Base-by-base conservation (phyloP, 257 asterid species). In the Oldenlandia corymbosa region DNA sequence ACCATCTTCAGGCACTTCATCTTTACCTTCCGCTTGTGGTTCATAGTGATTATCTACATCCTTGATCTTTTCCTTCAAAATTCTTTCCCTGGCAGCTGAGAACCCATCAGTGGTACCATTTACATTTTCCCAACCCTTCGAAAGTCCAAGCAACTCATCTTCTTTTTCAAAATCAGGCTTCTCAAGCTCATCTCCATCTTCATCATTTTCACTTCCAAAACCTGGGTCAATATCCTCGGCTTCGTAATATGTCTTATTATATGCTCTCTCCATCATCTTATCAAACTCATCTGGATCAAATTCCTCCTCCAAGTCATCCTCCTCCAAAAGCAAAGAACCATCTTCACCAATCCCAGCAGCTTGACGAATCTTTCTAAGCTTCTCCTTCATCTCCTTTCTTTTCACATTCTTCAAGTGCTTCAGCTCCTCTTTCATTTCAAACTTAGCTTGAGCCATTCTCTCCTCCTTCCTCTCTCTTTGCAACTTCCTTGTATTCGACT, bases 391-490 rank as follows among this genome's bases (percentile, higher is more conserved):
- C 75, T 91, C 98, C 72, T 78, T 86, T 80, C 79, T 88, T 82
- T 86, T 91, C 69, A 91, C 71, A 62, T 88, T 91, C 83, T 91
- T 91, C 85, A 91, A 65, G 54, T 86, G 80, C 75, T 91, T 91
- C 61, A 91, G 68, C 80, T 91, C 94, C 73, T 88, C 96, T 72
- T 74, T 80, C 58, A 85, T 74, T 68, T 86, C 95, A 37, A 77
- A 67, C 77, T 86, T 90, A 0, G 87, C 94, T 54, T 72, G 86
- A 2, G 66, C 78, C 72, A 74, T 77, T 67, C 96, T 84, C 79
- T 81, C 94, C 58, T 88, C 91, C 83, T 84, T 88, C 81, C 96
- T 88, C 75, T 85, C 92, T 73, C 94, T 83, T 79, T 90, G 95
- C 34, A 23, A 71, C 75, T 90, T 85, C 76, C 95, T 83, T 3